Evolutionary conservation across 2,329 filamentous ascomycete species (phyloP), one percentile per base, ranked within the genome.

Genomic region (Nannizziopsis barbatae): DNA sequence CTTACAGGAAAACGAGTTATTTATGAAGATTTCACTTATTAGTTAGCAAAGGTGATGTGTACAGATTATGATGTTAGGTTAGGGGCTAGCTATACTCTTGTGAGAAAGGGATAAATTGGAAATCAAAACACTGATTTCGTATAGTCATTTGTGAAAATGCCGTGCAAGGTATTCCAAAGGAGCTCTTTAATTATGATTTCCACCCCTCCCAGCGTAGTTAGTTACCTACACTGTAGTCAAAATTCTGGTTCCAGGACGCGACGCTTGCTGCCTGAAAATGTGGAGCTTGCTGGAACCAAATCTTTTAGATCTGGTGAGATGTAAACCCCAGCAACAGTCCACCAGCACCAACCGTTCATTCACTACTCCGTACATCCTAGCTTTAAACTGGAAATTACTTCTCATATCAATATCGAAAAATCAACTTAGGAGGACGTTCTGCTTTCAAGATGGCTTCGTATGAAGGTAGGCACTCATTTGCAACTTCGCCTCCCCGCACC

Each of bases 11-110:
- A 78, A 57, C 68, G 71, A 31, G 65, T 80, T 33, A 65, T 73
- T 1, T 76, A 70, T 65, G 79, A 82, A 61, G 77, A 78, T 56
- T 83, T 83, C 62, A 70, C 71, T 31, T 82, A 81, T 57, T 81
- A 53, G 66, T 40, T 42, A 15, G 17, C 20, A 17, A 14, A 10
- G n/a, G n/a, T 17, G 4, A 39, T 3, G 37, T 39, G 9, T 42
- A 31, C 9, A 14, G 20, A 15, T 7, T 39, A 10, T 27, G 7
- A 27, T 3, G 22, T 27, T 4, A 4, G 22, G 22, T 4, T 27
- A 7, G 22, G 4, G 3, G 22, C 22, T 7, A 27, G 22, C 3
- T 27, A 27, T 27, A 7, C 3, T 27, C 22, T 27, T 27, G 22
- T n/a, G n/a, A n/a, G 22, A 27, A 27, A 4, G 22, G 22, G 22